A percentile compares a stretch with the other conserved stretches of the same genome.
Evolutionary conservation across 192 early-diverging fungal species (phyloP).

Genomic region (Podochytrium sp.): DNA sequence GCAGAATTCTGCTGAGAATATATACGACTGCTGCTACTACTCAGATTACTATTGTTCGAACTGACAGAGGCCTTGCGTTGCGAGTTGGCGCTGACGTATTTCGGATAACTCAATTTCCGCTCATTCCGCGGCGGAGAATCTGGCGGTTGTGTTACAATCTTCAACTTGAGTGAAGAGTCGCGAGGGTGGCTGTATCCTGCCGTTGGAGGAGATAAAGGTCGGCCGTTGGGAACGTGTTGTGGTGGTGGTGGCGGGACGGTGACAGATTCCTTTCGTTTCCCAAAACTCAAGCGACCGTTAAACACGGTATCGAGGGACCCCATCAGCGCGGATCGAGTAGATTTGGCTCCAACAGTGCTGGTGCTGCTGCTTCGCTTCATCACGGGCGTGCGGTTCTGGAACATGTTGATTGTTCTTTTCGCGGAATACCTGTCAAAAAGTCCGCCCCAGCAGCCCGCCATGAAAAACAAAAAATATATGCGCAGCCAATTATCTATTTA

Average conservation of each 20-base stretch:
- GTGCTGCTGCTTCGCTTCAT: neutral
- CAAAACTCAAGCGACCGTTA: neutral
- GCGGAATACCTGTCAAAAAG: no score
- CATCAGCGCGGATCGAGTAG: neutral
- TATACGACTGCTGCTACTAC: neutral
- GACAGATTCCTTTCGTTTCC: neutral
- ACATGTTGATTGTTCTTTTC: neutral
- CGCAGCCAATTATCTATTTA: neutral
- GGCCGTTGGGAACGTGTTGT: neutral
- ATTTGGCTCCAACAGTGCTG: no score
- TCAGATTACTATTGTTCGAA: neutral
- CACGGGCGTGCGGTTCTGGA: neutral
- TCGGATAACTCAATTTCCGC: neutral
- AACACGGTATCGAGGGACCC: neutral
- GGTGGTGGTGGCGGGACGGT: neutral
- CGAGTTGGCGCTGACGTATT: neutral
- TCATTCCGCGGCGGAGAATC: neutral
- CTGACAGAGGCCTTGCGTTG: neutral
- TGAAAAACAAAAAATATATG: neutral
- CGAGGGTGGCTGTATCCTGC: no score
- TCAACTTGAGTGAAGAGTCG: neutral
- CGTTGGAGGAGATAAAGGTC: no score
- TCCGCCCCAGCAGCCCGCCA: no score
- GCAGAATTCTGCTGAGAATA: neutral
- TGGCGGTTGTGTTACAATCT: slow-evolving; percentile 7